A percentile compares a stretch with the other conserved stretches of the same genome.
phyloP scores from a whole-genome alignment of 495 filamentous ascomycete genomes.

The Tuber calosporum region DNA sequence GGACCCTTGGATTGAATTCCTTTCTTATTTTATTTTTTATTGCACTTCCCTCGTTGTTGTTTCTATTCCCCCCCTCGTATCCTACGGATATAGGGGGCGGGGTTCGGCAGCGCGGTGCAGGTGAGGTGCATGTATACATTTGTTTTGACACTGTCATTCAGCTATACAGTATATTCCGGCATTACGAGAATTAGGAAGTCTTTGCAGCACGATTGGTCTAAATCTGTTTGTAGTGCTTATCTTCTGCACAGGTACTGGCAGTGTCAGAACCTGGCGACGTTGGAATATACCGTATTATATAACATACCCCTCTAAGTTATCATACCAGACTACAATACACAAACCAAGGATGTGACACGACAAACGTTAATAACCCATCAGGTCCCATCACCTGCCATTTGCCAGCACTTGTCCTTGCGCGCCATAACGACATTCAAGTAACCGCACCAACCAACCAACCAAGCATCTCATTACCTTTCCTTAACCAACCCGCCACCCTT shows the following conservation, averaged over 20 bases:
- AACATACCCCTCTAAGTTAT: neutral
- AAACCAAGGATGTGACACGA: neutral
- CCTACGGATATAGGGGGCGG: neutral
- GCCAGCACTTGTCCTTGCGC: neutral
- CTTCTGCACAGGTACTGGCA: too few species aligned
- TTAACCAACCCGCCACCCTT: neutral
- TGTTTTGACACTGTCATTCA: neutral
- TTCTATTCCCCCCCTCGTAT: neutral
- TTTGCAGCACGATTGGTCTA: too few species aligned
- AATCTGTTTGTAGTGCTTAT: too few species aligned
- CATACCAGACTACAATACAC: neutral
- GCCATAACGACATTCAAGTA: neutral
- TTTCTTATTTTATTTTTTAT: neutral
- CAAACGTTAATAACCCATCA: neutral
- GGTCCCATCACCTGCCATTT: neutral
- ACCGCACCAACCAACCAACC: neutral
- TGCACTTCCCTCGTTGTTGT: neutral
- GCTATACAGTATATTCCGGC: too few species aligned
- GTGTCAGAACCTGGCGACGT: too few species aligned
- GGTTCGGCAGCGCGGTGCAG: neutral
- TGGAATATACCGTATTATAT: neutral
- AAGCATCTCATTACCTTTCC: too few species aligned
- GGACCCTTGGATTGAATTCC: slow-evolving; percentile 51
- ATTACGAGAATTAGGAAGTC: too few species aligned
- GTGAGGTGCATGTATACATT: neutral